phyloP scores from a whole-genome alignment of 768 basidiomycete genomes.

The Termitomyces titanicus region DNA sequence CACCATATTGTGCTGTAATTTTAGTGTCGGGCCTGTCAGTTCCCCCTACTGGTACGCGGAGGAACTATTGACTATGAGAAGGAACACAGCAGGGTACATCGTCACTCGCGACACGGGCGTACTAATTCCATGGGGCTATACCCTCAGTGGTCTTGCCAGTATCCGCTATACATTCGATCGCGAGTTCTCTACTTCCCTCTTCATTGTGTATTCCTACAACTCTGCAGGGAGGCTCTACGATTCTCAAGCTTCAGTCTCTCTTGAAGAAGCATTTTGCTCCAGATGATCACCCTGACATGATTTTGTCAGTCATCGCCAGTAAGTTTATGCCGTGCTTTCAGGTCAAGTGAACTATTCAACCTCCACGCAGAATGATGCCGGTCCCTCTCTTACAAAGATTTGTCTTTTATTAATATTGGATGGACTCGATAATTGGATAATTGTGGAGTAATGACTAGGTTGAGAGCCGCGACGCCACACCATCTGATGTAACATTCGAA shows the following conservation, averaged over 20 bases:
- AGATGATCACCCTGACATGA: conserved; percentile 1
- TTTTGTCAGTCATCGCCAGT: not conserved
- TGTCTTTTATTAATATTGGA: conserved; percentile 20
- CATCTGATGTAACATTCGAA: conserved; percentile 45
- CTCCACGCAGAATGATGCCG: conserved; percentile 41
- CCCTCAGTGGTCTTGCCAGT: not conserved
- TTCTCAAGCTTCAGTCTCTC: not conserved
- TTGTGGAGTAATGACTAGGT: conserved; percentile 49
- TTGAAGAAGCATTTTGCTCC: not conserved
- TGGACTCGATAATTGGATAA: conserved; percentile 34
- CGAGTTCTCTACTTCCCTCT: not conserved
- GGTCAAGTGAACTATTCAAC: conserved; percentile 29
- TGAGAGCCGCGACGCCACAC: conserved; percentile 39
- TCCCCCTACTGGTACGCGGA: not conserved
- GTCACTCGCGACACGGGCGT: not conserved
- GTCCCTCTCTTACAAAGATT: conserved; percentile 34
- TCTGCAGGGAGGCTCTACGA: not conserved
- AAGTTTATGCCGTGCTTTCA: not conserved
- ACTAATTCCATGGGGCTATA: not conserved
- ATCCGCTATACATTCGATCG: not conserved
- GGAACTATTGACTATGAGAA: not conserved
- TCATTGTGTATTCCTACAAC: not conserved
- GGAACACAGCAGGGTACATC: not conserved
- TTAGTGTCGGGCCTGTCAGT: not conserved
- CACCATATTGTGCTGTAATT: not conserved